Percentiles rank a stretch among this genome's conserved stretches.
These are phyloP conservation scores for Mycena venus DNA, from an alignment of 768 basidiomycete species.

Conservation along the genomic window DNA sequence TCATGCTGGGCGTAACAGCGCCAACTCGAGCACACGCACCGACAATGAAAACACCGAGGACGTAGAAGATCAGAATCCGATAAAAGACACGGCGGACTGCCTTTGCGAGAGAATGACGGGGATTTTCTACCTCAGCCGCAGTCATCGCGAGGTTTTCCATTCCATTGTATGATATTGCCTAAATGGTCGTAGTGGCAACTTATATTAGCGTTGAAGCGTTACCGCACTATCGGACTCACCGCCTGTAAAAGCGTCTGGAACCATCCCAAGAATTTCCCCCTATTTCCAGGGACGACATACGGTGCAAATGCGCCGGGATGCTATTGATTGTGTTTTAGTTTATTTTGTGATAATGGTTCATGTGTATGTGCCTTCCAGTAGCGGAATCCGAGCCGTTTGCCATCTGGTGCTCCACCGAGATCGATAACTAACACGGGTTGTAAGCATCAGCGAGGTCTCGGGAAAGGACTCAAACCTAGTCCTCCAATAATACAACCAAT, in stretches of 20 bases:
- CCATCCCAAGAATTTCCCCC: constrained; percentile 32
- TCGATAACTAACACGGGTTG: constrained; percentile 65
- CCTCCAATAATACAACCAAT: constrained; percentile 51
- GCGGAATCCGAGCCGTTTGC: constrained; percentile 58
- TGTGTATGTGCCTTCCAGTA: constrained; percentile 53
- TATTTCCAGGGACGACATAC: constrained; percentile 1
- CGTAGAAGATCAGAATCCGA: constrained; percentile 54
- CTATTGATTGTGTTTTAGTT: not conserved
- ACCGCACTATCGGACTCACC: too few relatives aligned
- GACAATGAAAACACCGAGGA: constrained; percentile 71
- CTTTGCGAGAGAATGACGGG: constrained; percentile 74
- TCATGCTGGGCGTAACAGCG: too few relatives aligned
- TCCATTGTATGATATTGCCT: constrained; percentile 76
- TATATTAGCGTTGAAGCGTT: too few relatives aligned
- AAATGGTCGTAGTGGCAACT: too few relatives aligned
- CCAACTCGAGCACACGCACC: too few relatives aligned
- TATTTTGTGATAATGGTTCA: not conserved
- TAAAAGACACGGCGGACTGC: constrained; percentile 71
- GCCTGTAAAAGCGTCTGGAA: constrained; percentile 26
- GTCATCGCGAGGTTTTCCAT: constrained; percentile 58
- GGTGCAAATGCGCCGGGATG: constrained; percentile 29
- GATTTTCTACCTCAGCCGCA: constrained; percentile 73
- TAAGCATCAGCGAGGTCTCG: too few relatives aligned
- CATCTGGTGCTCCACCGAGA: constrained; percentile 62
- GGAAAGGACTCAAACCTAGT: constrained; percentile 13